Evolutionary conservation across 805 yeast genomes (phyloP), one percentile per base, ranked within the genome.

Genomic region (Candida krabiensis): DNA sequence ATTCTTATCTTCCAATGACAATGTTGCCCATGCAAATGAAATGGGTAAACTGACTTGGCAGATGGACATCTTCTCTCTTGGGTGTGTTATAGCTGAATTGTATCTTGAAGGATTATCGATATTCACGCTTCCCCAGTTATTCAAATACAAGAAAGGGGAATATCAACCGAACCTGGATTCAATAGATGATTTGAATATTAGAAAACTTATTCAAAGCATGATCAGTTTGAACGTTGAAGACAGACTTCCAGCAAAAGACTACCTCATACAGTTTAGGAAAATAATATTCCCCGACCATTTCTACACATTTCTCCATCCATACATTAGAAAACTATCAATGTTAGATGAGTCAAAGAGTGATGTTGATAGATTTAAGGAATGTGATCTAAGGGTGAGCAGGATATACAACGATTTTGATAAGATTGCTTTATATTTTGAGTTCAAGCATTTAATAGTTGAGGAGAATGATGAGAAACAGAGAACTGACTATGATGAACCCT

Each of bases 61-160:
- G 33, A 86, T 86, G 93, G 99, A 93, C 61, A 67, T 91, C 17
- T 86, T 86, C 57, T 76, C 88, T 38, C 56, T 81, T 30, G 95
- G 95, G 0, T 93, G 99, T 65, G 88, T 86, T 3, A 82, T 93
- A 49, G 96, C 95, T 1, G 99, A 93, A 59, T 62, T 93, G 5
- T 87, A 83, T 47, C 64, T 80, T 14, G 98, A 93, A 47, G 97
- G 97, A 0, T 73, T 85, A 13, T 86, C 97, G 0, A 71, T 87
- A 0, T 91, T 93, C 60, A 82, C 95, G 0, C 70, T 93, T 9
- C 80, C 98, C 0, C 96, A 90, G 54, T 66, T 90, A 44, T 91
- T 86, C 69, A 86, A 82, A 60, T 93, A 84, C 61, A 82, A 82
- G 52, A 76, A 75, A 41, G 75, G 79, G 2, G 89, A 84, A 42